A percentile compares a stretch with the other conserved stretches of the same genome.
Evolutionary conservation across 306 rosid genomes (phyloP).

Genomic region (Betula pendula): DNA sequence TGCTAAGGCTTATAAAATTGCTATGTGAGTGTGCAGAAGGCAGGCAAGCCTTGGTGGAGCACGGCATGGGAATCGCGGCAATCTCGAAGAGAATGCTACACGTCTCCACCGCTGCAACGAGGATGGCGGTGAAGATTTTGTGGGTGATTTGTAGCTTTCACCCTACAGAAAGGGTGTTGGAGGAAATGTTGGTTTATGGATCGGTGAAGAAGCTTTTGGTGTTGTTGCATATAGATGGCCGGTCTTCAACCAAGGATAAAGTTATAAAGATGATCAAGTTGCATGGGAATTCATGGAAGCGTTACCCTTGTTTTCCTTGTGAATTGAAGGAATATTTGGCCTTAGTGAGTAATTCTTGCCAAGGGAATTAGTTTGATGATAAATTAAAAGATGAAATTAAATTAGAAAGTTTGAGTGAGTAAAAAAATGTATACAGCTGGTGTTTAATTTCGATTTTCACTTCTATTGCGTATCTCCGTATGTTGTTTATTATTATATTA

Average conservation of each 20-base stretch:
- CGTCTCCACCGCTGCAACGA: slow-evolving; percentile 40
- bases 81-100: slow-evolving; percentile 39
- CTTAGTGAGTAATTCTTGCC: slow-evolving; percentile 11
- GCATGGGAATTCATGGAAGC: slow-evolving; percentile 50
- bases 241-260: slow-evolving; percentile 42
- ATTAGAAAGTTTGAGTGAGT: slow-evolving; percentile 4
- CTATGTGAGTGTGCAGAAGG: slow-evolving; percentile 58
- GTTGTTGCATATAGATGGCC: slow-evolving; percentile 42
- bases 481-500: no score
- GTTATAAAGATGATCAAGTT: slow-evolving; percentile 47
- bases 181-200: slow-evolving; percentile 55
- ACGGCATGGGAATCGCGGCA: slow-evolving; percentile 46
- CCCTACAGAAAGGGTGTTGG: slow-evolving; percentile 42
- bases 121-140: slow-evolving; percentile 47
- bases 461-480: no score
- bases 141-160: slow-evolving; percentile 39
- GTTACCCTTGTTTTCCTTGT: slow-evolving; percentile 47
- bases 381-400: background rate
- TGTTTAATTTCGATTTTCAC: no score
- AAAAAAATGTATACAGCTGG: background rate
- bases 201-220: slow-evolving; percentile 51
- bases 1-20: slow-evolving; percentile 33
- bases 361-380: no score
- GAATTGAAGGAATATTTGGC: slow-evolving; percentile 39
- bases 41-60: slow-evolving; percentile 50